Percentiles rank a stretch among this genome's conserved stretches.
These are phyloP conservation scores for Puccinia hordei DNA, from an alignment of 1,284 basidiomycete species.

Conservation along the genomic window DNA sequence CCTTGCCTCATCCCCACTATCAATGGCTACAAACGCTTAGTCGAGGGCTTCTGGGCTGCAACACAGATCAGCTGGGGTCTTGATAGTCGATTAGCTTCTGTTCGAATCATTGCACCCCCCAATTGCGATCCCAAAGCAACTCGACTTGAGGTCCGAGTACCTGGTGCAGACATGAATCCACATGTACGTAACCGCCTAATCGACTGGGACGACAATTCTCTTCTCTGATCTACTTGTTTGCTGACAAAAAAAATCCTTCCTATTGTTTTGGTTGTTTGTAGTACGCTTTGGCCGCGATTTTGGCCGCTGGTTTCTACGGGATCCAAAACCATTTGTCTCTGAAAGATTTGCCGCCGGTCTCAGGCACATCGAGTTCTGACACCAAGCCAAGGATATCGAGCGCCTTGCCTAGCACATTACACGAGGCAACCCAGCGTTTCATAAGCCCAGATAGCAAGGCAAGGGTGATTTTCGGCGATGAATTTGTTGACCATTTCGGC, in stretches of 20 bases:
- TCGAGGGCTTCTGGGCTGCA: constrained; percentile 67
- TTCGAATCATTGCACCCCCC: constrained; percentile 42
- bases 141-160: constrained; percentile 37
- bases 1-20: constrained; percentile 58
- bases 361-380: neutral
- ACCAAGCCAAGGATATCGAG: constrained; percentile 63
- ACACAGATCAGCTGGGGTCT: constrained; percentile 47
- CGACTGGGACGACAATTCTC: too few species aligned
- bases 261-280: neutral
- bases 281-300: constrained; percentile 43
- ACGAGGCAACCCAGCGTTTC: constrained; percentile 40
- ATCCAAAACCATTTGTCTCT: constrained; percentile 17
- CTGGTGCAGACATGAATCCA: constrained; percentile 50
- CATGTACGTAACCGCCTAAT: constrained; percentile 40
- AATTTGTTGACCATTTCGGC: constrained; percentile 47
- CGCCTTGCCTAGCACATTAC: constrained; percentile 67
- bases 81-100: constrained; percentile 47
- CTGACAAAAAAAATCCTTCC: too few species aligned
- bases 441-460: constrained; percentile 46
- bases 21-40: constrained; percentile 92
- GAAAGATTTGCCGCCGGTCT: constrained; percentile 11
- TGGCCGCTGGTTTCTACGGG: constrained; percentile 38
- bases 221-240: neutral
- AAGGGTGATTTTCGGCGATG: constrained; percentile 25
- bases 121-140: constrained; percentile 46